These are phyloP conservation scores for Trypanosoma boissoni DNA, from an alignment of 208 protist species.

Conservation along the genomic window DNA sequence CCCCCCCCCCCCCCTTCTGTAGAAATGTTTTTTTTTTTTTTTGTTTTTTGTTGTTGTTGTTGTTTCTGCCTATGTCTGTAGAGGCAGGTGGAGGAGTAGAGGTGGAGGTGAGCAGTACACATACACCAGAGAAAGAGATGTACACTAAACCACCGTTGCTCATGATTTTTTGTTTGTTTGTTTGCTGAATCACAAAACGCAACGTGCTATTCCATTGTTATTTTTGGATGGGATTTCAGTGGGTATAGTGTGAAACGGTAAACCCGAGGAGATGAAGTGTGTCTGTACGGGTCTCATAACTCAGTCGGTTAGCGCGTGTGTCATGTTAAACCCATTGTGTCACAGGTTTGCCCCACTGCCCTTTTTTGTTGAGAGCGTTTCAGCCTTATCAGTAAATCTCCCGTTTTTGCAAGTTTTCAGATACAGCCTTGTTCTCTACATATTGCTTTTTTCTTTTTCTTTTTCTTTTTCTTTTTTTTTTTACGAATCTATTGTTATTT, in stretches of 20 bases:
- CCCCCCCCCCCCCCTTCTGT: too few species aligned
- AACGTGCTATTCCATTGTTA: too few species aligned
- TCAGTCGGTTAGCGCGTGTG: conserved; percentile 7
- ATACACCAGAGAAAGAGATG: too few species aligned
- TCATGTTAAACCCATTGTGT: conserved; percentile 3
- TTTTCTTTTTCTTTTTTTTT: conserved; percentile 7
- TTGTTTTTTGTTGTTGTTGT: background rate
- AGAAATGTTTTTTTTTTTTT: conserved; percentile 1
- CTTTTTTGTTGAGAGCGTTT: conserved; percentile 13
- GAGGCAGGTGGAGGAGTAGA: too few species aligned
- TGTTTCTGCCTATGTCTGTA: too few species aligned
- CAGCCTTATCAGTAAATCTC: too few species aligned
- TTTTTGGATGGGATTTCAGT: too few species aligned
- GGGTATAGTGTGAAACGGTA: background rate
- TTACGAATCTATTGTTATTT: background rate
- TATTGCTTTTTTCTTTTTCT: conserved; percentile 8
- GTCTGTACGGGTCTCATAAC: background rate
- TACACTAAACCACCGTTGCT: too few species aligned
- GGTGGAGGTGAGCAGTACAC: too few species aligned
- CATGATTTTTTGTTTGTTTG: too few species aligned
- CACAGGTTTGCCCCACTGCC: conserved; percentile 8
- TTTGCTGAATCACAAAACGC: too few species aligned
- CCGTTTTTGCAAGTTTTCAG: too few species aligned
- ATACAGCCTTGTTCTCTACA: background rate
- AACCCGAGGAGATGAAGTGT: background rate